Evolutionary conservation across 176 grass and related monocot genomes (phyloP), one percentile per base, ranked within the genome.

Genomic region (Aegilops tauschii): DNA sequence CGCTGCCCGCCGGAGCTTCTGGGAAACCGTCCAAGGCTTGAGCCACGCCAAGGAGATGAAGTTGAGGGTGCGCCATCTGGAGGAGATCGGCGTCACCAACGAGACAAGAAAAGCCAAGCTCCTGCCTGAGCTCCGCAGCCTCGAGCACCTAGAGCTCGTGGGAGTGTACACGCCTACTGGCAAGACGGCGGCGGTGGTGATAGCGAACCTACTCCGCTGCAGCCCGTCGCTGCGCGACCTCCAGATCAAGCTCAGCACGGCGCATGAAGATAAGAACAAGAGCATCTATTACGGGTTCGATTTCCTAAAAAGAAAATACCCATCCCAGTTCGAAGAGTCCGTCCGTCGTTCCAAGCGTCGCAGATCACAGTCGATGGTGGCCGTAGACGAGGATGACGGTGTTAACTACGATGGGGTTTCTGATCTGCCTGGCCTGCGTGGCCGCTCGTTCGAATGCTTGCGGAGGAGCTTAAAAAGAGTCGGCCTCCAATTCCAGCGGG

Each of bases 261-360:
- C 20, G n/a, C 2, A 50, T 0, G 12, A 69, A 28, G 0, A 73
- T 9, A 11, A 12, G 0, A 3, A 18, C 1, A 61, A 36, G 49
- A 3, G 8, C 0, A 3, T 0, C 6, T 0, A 2, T 0, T 67
- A 37, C 11, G 12, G 42, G 14, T 0, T 0, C 0, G 10, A 16
- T 1, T 20, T 78, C 10, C 30, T 84, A 4, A 0, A 10, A 3
- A 84, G 58, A 40, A 76, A 44, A 76, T 61, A 76, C 47, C 4
- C 6, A 2, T 16, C 14, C 9, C 36, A 84, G 9, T 56, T 68
- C 12, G 0, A 7, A 8, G 49, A 29, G 62, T 85, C 83, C 0
- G 1, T 77, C 29, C 20, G 54, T 2, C 42, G 30, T 14, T 77
- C 54, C 73, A 28, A 16, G 44, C 12, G 72, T 30, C 61, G 20